These are phyloP conservation scores for Collybia sordida DNA, from an alignment of 768 basidiomycete genomes.

Conservation along the genomic window DNA sequence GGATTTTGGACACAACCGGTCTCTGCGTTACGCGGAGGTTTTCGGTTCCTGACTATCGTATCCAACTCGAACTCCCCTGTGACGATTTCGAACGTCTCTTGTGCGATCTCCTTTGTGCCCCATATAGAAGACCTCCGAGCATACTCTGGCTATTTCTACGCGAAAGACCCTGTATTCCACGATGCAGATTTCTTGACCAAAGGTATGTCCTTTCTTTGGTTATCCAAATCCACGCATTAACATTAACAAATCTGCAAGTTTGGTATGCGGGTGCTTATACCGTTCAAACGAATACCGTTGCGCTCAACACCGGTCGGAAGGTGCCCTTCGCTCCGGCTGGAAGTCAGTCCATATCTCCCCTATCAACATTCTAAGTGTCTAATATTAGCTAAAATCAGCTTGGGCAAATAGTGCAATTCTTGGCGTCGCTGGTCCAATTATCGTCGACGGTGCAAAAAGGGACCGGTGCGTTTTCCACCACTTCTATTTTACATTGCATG, in stretches of 20 bases:
- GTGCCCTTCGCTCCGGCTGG: slow-evolving; percentile 47
- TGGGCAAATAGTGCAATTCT: slow-evolving; percentile 58
- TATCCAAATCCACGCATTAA: background rate
- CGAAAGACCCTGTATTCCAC: slow-evolving; percentile 40
- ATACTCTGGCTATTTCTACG: slow-evolving; percentile 55
- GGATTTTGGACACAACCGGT: slow-evolving; percentile 52
- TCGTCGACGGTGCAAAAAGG: slow-evolving; percentile 61
- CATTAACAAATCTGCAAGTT: slow-evolving; percentile 24
- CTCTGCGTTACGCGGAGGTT: slow-evolving; percentile 47
- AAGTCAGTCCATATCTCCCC: slow-evolving; percentile 24
- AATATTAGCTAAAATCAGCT: slow-evolving; percentile 21
- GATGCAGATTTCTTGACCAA: slow-evolving; percentile 54
- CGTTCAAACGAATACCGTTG: slow-evolving; percentile 55
- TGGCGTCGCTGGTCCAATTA: slow-evolving; percentile 58
- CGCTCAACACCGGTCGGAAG: slow-evolving; percentile 48
- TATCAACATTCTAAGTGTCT: background rate
- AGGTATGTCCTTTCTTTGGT: slow-evolving; percentile 19
- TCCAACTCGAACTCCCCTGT: slow-evolving; percentile 31
- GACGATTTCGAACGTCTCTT: slow-evolving; percentile 47
- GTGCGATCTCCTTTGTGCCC: slow-evolving; percentile 53
- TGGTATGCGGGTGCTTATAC: slow-evolving; percentile 67
- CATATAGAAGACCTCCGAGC: slow-evolving; percentile 46
- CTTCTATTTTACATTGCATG: no score
- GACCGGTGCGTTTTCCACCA: slow-evolving; percentile 37
- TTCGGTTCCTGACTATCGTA: slow-evolving; percentile 51